A percentile compares a stretch with the other conserved stretches of the same genome.
Evolutionary conservation across 1,139 yeast species (phyloP).

Genomic region (Yamadazyma atlantica): DNA sequence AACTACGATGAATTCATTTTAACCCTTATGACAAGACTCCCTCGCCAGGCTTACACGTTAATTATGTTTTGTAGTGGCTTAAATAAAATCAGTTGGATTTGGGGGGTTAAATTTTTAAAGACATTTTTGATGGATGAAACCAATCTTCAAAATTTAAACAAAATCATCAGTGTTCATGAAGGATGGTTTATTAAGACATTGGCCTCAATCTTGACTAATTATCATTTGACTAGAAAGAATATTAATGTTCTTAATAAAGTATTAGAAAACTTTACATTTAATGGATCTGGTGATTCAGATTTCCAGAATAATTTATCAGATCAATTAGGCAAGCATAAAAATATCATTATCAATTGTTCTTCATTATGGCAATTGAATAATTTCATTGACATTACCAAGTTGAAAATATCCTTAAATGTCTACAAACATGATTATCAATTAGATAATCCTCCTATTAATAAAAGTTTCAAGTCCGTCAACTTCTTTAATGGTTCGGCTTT

Average conservation of each 20-base stretch:
- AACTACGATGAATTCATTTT: conserved; percentile 43
- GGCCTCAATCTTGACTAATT: conserved; percentile 67
- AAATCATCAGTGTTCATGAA: conserved; percentile 83
- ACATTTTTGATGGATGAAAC: conserved; percentile 52
- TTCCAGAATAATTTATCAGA: conserved; percentile 5
- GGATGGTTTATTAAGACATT: conserved; percentile 86
- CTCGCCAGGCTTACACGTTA: conserved; percentile 58
- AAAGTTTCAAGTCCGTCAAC: conserved; percentile 2
- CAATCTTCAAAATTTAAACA: conserved; percentile 43
- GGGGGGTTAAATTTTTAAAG: conserved; percentile 76
- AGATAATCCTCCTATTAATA: conserved; percentile 15
- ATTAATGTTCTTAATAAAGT: conserved; percentile 28
- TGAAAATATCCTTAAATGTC: conserved; percentile 75
- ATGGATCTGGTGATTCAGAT: background rate
- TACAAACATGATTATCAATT: conserved; percentile 47
- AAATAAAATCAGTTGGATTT: conserved; percentile 66
- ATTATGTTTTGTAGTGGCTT: conserved; percentile 81
- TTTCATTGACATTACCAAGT: conserved; percentile 67
- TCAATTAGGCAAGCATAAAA: conserved; percentile 4
- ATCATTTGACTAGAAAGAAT: conserved; percentile 33
- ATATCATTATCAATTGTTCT: conserved; percentile 34
- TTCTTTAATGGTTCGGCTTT: background rate
- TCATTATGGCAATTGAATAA: conserved; percentile 63
- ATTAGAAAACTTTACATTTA: conserved; percentile 27
- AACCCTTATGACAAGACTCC: conserved; percentile 44